phyloP scores from a whole-genome alignment of 805 yeast species.

The Yarrowia sp. region DNA sequence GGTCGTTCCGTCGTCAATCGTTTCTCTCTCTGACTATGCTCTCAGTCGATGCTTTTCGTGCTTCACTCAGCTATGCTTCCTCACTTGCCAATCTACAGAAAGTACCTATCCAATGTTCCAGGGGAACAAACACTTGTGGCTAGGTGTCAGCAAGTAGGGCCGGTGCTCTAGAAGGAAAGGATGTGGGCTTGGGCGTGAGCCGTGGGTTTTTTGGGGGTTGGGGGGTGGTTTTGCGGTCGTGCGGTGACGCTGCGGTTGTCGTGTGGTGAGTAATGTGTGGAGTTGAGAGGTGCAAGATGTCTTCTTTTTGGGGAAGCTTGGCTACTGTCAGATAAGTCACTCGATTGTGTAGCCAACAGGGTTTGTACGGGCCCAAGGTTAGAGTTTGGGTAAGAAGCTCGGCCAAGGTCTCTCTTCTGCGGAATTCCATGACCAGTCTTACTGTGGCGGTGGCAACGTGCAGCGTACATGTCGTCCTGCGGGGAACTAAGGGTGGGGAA shows the following conservation, averaged over 20 bases:
- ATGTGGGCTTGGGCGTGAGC: conserved; percentile 13
- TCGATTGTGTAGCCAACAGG: conserved; percentile 23
- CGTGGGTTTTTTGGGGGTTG: background rate
- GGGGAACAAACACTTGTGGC: background rate
- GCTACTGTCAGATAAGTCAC: conserved; percentile 28
- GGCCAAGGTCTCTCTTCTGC: conserved; percentile 23
- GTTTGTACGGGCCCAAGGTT: background rate
- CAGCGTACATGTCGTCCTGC: conserved; percentile 36
- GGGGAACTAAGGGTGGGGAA: conserved; percentile 5
- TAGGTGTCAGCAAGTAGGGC: too few relatives aligned
- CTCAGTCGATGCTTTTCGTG: conserved; percentile 13
- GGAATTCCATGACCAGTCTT: conserved; percentile 27
- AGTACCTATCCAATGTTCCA: conserved; percentile 1
- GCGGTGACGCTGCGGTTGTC: too few relatives aligned
- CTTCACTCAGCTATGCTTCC: background rate
- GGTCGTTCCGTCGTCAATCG: conserved; percentile 2
- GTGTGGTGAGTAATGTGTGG: background rate
- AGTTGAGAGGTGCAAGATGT: background rate
- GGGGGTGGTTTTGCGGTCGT: background rate
- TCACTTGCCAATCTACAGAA: conserved; percentile 5
- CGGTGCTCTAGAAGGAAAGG: conserved; percentile 10
- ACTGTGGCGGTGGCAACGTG: conserved; percentile 35
- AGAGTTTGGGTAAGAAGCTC: background rate
- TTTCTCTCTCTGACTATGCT: conserved; percentile 7
- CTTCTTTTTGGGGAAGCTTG: conserved; percentile 10